Conservation (phyloP, 108 stramenopile genomes). For the Skeletonema menzelii region DNA sequence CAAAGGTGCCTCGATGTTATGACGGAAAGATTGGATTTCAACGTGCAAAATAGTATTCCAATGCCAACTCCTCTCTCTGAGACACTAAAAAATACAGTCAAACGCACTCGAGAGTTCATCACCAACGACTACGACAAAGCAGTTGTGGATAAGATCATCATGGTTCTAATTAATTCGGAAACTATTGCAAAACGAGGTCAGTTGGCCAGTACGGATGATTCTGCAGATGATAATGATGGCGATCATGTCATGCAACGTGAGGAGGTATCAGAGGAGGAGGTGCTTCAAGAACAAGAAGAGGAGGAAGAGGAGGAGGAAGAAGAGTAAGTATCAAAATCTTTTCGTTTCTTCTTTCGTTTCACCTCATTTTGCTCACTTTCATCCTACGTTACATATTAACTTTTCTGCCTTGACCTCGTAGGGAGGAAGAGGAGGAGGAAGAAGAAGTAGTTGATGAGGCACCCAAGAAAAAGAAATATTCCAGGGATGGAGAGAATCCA, state of each 20-base stretch:
- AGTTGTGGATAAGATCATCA: conserved; percentile 91
- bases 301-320: conserved; percentile 82
- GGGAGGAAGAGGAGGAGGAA: conserved; percentile 96
- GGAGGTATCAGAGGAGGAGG: conserved; percentile 97
- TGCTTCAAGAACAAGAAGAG: conserved; percentile 95
- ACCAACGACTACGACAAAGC: conserved; percentile 86
- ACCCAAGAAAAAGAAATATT: conserved; percentile 94
- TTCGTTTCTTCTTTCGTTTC: neutral
- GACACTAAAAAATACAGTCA: conserved; percentile 76
- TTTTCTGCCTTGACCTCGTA: conserved; percentile 25
- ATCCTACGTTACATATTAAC: neutral
- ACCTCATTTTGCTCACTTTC: neutral
- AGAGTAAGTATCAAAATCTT: conserved; percentile 19
- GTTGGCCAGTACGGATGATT: conserved; percentile 58
- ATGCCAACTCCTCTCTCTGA: conserved; percentile 85
- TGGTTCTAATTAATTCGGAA: conserved; percentile 92
- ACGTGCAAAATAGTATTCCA: conserved; percentile 95
- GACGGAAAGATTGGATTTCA: conserved; percentile 94
- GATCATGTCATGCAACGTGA: conserved; percentile 89
- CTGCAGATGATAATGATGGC: conserved; percentile 85
- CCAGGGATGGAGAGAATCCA: conserved; percentile 94
- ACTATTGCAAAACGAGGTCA: conserved; percentile 65
- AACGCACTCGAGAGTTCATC: conserved; percentile 79
- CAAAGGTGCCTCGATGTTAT: conserved; percentile 91
- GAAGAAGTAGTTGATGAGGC: conserved; percentile 93